Base-by-base conservation (phyloP, 805 yeast species). In the Cyberlindnera amylophila region DNA sequence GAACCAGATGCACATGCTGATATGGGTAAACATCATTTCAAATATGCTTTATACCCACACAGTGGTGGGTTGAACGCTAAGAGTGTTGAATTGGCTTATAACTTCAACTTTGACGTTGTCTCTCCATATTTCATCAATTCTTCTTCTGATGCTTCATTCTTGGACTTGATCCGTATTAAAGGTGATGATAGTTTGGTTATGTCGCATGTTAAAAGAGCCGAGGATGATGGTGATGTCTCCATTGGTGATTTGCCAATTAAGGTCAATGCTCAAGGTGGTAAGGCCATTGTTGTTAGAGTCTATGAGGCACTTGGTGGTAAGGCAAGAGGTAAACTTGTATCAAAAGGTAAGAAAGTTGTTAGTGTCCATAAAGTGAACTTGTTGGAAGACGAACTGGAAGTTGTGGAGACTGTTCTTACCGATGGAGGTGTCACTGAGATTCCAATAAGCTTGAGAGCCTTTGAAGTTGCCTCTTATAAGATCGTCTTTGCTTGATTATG, bases 1-100 rank as follows among this genome's bases (percentile, higher is more conserved):
- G 86, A 88, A 16, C 99, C 99, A 0, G 99, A 91, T 72, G 90
- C 82, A 8, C 73, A 79, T 58, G 97, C 98, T 8, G 99, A 91
- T 62, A 88, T 93, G 86, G 98, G 96, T 3, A 48, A 55, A 7
- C 99, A 91, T 63, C 70, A 69, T 44, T 85, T 93, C 67, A 79
- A 79, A 47, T 93, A 90, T 63, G 95, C 95, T 0, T 64, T 91
- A 29, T 75, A 77, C 45, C 97, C 98, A 4, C 99, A 91, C 62
- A 53, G 58, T 16, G 96, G 96, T 4, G 64, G 74, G 0, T 67
- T 91, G 37, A 71, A 77, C 9, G 59, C 72, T 1, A 77, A 78
- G 18, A 80, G 88, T 3, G 90, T 91, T 12, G 75, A 77, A 46
- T 72, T 82, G 35, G 96, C 87, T 0, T 77, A 82, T 65, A 83